Conservation (phyloP, 1,139 yeast species). For the Candida tunisiensis region DNA sequence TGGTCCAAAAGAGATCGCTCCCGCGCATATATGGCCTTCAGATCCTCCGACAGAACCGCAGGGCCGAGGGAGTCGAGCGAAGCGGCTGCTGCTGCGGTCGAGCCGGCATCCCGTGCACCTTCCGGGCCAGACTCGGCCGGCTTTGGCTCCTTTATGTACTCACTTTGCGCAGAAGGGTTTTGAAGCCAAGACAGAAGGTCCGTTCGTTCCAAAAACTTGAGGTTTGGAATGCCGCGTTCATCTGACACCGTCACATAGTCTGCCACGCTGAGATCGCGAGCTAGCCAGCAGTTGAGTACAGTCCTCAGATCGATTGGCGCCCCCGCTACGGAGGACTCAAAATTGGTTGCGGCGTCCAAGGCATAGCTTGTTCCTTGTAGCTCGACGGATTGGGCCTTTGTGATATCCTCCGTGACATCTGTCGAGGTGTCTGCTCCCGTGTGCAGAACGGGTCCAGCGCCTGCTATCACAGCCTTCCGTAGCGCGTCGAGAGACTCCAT, state of each 20-base stretch:
- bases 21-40: slow-evolving; percentile 34
- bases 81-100: slow-evolving; percentile 7
- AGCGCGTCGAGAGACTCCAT: too few relatives aligned
- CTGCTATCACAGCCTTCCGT: too few relatives aligned
- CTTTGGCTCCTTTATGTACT: slow-evolving; percentile 8
- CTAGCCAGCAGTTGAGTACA: slow-evolving; percentile 68
- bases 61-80: slow-evolving; percentile 3
- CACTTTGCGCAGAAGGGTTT: slow-evolving; percentile 34
- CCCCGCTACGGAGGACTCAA: too few relatives aligned
- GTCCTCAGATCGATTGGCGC: slow-evolving; percentile 34
- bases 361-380: too few relatives aligned
- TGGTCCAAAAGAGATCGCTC: slow-evolving; percentile 66
- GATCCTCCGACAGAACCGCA: slow-evolving; percentile 14
- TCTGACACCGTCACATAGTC: slow-evolving; percentile 70
- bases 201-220: slow-evolving; percentile 74
- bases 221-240: slow-evolving; percentile 43
- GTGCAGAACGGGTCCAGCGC: too few relatives aligned
- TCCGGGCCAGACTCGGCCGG: slow-evolving; percentile 2
- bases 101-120: slow-evolving; percentile 2
- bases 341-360: too few relatives aligned
- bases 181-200: slow-evolving; percentile 70
- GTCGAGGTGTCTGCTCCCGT: too few relatives aligned
- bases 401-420: too few relatives aligned
- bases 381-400: too few relatives aligned
- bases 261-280: slow-evolving; percentile 58